A percentile compares a stretch with the other conserved stretches of the same genome.
These are phyloP conservation scores for Papilionanthe hybrid DNA, from an alignment of 116 monocot genomes.

Conservation along the genomic window DNA sequence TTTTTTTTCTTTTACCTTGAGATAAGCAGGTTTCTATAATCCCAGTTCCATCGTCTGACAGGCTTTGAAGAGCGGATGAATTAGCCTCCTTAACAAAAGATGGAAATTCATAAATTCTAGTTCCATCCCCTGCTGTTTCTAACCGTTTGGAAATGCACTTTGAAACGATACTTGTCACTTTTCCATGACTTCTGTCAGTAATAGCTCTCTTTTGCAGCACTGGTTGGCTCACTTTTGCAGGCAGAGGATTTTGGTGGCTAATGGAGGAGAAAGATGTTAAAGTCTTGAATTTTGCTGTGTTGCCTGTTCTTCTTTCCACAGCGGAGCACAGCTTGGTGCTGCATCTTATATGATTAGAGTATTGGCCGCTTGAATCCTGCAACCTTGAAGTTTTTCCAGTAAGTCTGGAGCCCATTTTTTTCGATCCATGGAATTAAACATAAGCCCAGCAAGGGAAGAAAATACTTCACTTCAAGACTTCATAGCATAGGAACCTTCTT, in stretches of 20 bases:
- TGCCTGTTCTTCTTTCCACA: no score
- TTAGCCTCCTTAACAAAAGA: neutral
- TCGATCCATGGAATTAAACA: neutral
- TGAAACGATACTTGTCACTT: neutral
- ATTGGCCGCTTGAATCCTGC: no score
- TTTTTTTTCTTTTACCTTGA: neutral
- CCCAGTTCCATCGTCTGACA: neutral
- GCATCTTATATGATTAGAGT: no score
- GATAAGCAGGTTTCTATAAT: no score
- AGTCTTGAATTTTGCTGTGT: no score
- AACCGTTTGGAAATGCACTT: neutral
- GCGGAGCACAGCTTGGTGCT: no score
- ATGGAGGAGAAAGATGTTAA: neutral
- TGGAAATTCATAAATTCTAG: neutral
- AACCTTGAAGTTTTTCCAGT: neutral
- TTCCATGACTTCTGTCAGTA: neutral
- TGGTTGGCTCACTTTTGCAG: neutral
- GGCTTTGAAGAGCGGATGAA: neutral
- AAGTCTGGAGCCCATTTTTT: neutral
- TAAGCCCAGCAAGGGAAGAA: neutral
- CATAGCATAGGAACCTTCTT: neutral
- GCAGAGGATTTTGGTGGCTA: neutral
- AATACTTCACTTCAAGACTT: neutral
- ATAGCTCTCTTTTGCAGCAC: neutral
- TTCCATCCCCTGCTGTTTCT: neutral